A percentile compares a stretch with the other conserved stretches of the same genome.
These are phyloP conservation scores for Chlorella sp. DNA, from an alignment of 139 green algal genomes.

Conservation along the genomic window DNA sequence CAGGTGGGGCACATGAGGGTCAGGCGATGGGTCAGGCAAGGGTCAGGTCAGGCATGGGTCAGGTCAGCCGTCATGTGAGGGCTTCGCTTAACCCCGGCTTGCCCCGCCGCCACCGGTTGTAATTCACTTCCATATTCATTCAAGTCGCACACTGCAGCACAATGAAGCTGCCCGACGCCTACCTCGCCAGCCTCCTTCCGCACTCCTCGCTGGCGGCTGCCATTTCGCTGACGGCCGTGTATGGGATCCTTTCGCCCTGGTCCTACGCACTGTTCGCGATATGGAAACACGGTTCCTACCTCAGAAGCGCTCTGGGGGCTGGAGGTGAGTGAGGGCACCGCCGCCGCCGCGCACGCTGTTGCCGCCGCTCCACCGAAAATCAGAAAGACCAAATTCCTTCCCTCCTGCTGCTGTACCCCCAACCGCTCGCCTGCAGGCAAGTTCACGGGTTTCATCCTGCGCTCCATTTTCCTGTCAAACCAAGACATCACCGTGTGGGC, in stretches of 20 bases:
- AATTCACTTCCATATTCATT: too few relatives aligned
- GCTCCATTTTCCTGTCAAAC: background rate
- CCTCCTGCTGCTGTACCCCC: background rate
- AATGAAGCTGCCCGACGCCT: background rate
- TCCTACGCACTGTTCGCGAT: background rate
- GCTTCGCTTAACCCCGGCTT: too few relatives aligned
- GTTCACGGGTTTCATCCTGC: slow-evolving; percentile 18
- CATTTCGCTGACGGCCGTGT: background rate
- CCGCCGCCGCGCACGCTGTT: too few relatives aligned
- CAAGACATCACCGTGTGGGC: background rate
- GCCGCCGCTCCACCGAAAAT: background rate
- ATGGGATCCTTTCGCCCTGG: background rate
- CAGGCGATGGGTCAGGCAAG: too few relatives aligned
- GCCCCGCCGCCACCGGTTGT: too few relatives aligned
- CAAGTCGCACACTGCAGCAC: too few relatives aligned
- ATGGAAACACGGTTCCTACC: slow-evolving; percentile 10
- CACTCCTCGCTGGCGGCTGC: background rate
- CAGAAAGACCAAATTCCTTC: background rate
- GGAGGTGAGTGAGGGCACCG: background rate
- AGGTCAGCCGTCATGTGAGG: too few relatives aligned
- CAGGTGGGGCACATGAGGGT: too few relatives aligned
- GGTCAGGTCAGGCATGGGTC: too few relatives aligned
- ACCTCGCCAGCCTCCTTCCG: background rate
- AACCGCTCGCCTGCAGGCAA: background rate
- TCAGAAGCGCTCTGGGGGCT: background rate